Percentiles rank a stretch among this genome's conserved stretches.
phyloP scores from a whole-genome alignment of 1,284 basidiomycete species.

The Trichosporon sp. region DNA sequence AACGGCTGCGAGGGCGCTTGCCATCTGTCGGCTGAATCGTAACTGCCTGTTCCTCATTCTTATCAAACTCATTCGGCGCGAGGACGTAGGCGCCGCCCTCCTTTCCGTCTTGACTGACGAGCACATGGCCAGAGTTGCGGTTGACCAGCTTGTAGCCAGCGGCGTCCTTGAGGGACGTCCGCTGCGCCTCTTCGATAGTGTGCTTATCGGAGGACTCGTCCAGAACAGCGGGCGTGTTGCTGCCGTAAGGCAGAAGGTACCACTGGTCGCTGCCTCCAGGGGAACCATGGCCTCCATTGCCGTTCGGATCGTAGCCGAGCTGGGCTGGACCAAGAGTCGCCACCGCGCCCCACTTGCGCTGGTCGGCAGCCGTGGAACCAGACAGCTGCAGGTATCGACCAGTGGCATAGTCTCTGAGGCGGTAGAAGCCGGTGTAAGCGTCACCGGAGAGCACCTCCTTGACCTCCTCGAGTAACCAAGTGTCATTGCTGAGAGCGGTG shows the following conservation, averaged over 20 bases:
- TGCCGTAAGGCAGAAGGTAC: constrained; percentile 1
- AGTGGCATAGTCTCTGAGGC: not conserved
- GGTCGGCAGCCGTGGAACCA: not conserved
- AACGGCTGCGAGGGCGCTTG: too few species aligned
- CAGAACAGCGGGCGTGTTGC: not conserved
- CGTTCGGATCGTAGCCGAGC: not conserved
- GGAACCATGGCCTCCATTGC: not conserved
- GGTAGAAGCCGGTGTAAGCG: not conserved
- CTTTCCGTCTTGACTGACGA: too few species aligned
- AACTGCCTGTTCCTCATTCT: not conserved
- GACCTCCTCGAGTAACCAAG: not conserved
- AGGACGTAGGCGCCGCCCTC: not conserved
- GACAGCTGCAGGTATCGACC: not conserved
- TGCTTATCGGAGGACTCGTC: not conserved
- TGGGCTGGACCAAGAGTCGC: not conserved
- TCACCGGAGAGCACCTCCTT: not conserved
- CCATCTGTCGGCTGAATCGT: too few species aligned
- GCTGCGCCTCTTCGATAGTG: not conserved
- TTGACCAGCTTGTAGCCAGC: constrained; percentile 4
- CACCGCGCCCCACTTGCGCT: not conserved
- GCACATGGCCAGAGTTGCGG: not conserved
- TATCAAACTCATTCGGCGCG: not conserved
- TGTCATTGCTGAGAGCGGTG: not conserved
- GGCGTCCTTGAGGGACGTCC: constrained; percentile 3
- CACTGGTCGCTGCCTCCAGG: constrained; percentile 6